Evolutionary conservation across 225 moss, liverwort and hornwort species (phyloP), one percentile per base, ranked within the genome.

Genomic region (Asterella californica): DNA sequence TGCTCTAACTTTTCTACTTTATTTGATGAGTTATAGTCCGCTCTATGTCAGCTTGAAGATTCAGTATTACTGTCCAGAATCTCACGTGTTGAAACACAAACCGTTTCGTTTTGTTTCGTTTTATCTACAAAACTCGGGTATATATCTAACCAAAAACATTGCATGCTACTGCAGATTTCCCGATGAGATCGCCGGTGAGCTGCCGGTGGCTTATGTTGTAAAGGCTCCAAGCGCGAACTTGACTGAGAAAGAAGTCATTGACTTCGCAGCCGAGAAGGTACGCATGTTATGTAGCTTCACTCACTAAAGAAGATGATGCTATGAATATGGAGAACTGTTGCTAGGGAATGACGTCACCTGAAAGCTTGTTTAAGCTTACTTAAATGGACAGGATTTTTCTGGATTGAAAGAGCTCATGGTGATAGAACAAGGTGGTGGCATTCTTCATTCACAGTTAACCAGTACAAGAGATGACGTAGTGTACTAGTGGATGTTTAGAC

Each of bases 161-260:
- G 42, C 42, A 42, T 42, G n/a, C 2, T 37, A 15, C 15, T 65
- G 60, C 55, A 88, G 88, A 77, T 62, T 79, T 32, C 82, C 80
- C 45, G 86, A 89, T 69, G 45, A 72, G 34, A 66, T 48, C 61
- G 86, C 86, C 65, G 88, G 88, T 24, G 78, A 86, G 78, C 57
- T 89, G 25, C 88, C 88, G 50, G 64, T 86, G 52, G 88, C 86
- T 38, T 89, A 78, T 46, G 82, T 84, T 37, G 88, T 89, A 30
- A 79, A 84, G 50, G 34, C 37, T 47, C 68, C 80, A 47, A 74
- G 49, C 42, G 82, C 83, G 53, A 76, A n/a, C 4, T 7, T 84
- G 80, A 84, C 71, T 46, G 86, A 84, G 36, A 70, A 82, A 29
- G 38, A 86, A 38, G 66, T 89, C 15, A 84, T 78, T 10, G 72